Conservation (phyloP, 805 yeast genomes). For the Metschnikowia dekortorum region DNA sequence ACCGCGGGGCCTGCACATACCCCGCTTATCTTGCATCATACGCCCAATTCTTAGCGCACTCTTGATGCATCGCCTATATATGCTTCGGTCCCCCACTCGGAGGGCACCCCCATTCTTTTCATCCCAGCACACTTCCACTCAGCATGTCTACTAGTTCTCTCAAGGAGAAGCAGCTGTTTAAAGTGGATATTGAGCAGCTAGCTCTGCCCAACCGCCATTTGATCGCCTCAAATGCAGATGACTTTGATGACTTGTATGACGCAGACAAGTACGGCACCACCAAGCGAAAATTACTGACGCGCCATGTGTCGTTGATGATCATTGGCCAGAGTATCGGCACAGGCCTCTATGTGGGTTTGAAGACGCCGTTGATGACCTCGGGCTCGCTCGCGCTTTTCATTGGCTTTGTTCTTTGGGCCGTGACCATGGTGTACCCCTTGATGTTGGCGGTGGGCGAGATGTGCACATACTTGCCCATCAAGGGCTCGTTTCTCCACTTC, state of each 20-base stretch:
- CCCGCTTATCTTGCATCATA: conserved; percentile 1
- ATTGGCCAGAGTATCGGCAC: conserved; percentile 35
- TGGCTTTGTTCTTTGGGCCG: conserved; percentile 29
- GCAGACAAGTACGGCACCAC: conserved; percentile 27
- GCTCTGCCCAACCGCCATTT: conserved; percentile 9
- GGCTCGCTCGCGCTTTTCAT: conserved; percentile 34
- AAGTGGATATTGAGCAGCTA: conserved; percentile 13
- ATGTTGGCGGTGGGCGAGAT: conserved; percentile 37
- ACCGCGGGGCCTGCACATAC: background rate
- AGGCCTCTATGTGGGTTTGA: conserved; percentile 32
- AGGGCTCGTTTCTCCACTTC: conserved; percentile 32
- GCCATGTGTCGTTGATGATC: conserved; percentile 34
- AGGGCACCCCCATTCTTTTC: too few species aligned
- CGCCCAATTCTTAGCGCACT: conserved; percentile 1
- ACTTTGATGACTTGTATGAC: conserved; percentile 27
- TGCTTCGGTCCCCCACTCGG: background rate
- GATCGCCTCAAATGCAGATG: conserved; percentile 13
- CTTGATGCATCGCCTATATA: background rate
- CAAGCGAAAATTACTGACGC: conserved; percentile 23
- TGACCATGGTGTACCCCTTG: conserved; percentile 30
- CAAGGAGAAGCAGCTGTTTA: conserved; percentile 5
- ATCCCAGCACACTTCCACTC: too few species aligned
- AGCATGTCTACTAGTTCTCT: conserved; percentile 2
- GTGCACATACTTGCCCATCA: conserved; percentile 34
- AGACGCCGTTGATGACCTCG: conserved; percentile 26